These are phyloP conservation scores for Raddia guianensis DNA, from an alignment of 176 grass and related monocot genomes.

Conservation along the genomic window DNA sequence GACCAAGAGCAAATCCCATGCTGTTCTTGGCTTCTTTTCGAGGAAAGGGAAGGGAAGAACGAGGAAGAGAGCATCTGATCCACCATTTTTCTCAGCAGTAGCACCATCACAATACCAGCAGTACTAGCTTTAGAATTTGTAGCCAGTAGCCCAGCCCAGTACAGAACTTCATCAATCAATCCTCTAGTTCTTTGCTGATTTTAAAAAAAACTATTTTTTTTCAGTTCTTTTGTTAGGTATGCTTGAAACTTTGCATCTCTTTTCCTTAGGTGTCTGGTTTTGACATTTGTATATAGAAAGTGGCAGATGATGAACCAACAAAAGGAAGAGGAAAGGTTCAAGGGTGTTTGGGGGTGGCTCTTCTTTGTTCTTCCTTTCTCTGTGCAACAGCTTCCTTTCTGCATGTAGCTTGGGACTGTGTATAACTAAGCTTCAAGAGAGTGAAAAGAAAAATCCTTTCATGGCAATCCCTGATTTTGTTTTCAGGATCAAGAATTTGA, in stretches of 20 bases:
- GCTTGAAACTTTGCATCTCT: constrained; percentile 37
- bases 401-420: constrained; percentile 16
- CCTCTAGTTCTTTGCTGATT: constrained; percentile 28
- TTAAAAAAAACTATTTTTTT: constrained; percentile 1
- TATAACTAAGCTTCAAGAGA: constrained; percentile 28
- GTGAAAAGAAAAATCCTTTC: background rate
- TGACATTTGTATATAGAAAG: constrained; percentile 52
- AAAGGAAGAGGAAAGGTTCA: background rate
- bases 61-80: constrained; percentile 54
- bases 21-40: constrained; percentile 17
- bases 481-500: constrained; percentile 27
- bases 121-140: constrained; percentile 33
- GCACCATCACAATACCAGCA: constrained; percentile 11
- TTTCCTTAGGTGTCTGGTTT: constrained; percentile 13
- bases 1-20: background rate
- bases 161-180: constrained; percentile 44
- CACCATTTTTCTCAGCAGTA: constrained; percentile 26
- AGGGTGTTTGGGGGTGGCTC: constrained; percentile 31
- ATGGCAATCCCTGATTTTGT: constrained; percentile 29
- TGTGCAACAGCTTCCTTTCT: constrained; percentile 32
- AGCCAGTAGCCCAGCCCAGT: constrained; percentile 32
- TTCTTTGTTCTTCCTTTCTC: constrained; percentile 41
- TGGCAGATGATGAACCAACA: constrained; percentile 39
- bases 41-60: constrained; percentile 8
- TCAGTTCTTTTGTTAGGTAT: constrained; percentile 38